These are phyloP conservation scores for Seiridium unicorne DNA, from an alignment of 2,329 filamentous ascomycete genomes.

Conservation along the genomic window DNA sequence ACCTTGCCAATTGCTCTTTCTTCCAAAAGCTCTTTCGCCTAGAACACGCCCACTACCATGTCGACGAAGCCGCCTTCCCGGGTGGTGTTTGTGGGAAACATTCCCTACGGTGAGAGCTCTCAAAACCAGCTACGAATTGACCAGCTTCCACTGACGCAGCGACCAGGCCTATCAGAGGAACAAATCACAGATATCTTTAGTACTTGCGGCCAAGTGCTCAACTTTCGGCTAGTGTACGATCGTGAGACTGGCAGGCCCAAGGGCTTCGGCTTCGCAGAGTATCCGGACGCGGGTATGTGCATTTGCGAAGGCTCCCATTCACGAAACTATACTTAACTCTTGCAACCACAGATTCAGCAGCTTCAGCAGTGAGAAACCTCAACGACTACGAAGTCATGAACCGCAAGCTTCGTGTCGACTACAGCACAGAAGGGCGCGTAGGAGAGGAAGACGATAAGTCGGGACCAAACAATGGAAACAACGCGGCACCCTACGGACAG, in stretches of 20 bases:
- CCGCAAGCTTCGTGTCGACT: conserved; percentile 90
- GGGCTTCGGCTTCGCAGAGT: conserved; percentile 96
- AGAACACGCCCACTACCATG: conserved; percentile 45
- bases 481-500: conserved; percentile 11
- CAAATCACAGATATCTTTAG: conserved; percentile 94
- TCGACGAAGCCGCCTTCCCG: conserved; percentile 73
- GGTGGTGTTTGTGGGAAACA: conserved; percentile 83
- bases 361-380: conserved; percentile 90
- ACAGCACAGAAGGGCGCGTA: conserved; percentile 85
- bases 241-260: conserved; percentile 92
- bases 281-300: conserved; percentile 75
- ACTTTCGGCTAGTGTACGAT: conserved; percentile 92
- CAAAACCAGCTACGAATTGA: not conserved
- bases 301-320: not conserved
- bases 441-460: conserved; percentile 54
- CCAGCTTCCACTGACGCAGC: not conserved
- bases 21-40: not conserved
- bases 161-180: conserved; percentile 84
- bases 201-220: conserved; percentile 84
- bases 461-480: conserved; percentile 16
- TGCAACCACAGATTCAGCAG: conserved; percentile 64
- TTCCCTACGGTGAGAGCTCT: conserved; percentile 67
- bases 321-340: not conserved
- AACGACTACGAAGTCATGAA: conserved; percentile 97
- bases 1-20: not conserved